phyloP scores from a whole-genome alignment of 2,329 filamentous ascomycete genomes.

The Ceratocystis smalleyi region DNA sequence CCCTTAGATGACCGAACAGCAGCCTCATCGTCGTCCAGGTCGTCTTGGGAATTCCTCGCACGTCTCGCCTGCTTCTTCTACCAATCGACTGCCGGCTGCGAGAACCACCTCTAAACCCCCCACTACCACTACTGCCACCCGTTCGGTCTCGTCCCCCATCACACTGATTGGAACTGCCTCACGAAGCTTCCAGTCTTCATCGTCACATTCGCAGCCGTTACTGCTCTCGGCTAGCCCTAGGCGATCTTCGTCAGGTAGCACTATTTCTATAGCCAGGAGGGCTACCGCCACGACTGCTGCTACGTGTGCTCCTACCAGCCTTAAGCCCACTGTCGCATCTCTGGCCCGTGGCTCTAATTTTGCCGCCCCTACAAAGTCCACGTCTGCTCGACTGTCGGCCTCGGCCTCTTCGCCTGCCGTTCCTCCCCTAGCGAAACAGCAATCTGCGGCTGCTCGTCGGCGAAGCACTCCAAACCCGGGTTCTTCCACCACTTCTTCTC shows the following conservation, averaged over 20 bases:
- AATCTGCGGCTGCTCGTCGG: neutral
- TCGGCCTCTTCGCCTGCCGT: neutral
- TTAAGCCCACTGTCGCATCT: constrained; percentile 14
- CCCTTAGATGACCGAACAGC: constrained; percentile 15
- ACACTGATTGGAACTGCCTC: constrained; percentile 2
- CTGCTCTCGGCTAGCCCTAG: neutral
- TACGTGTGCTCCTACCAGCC: neutral
- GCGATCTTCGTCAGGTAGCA: neutral
- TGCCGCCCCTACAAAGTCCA: constrained; percentile 8
- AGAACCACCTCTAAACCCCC: neutral
- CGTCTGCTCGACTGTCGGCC: neutral
- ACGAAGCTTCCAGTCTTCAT: neutral
- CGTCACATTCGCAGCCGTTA: neutral
- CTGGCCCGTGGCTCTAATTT: constrained; percentile 10
- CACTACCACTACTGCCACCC: neutral
- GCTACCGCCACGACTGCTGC: neutral
- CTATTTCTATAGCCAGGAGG: neutral
- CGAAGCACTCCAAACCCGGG: neutral
- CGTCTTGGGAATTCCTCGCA: constrained; percentile 9
- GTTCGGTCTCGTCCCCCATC: constrained; percentile 13
- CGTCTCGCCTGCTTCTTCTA: neutral
- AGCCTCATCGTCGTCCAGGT: constrained; percentile 1
- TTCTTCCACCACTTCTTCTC: neutral
- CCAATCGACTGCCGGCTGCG: neutral
- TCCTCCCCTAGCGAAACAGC: neutral